phyloP scores from a whole-genome alignment of 192 early-diverging fungal species.

The Coemansia sp. region DNA sequence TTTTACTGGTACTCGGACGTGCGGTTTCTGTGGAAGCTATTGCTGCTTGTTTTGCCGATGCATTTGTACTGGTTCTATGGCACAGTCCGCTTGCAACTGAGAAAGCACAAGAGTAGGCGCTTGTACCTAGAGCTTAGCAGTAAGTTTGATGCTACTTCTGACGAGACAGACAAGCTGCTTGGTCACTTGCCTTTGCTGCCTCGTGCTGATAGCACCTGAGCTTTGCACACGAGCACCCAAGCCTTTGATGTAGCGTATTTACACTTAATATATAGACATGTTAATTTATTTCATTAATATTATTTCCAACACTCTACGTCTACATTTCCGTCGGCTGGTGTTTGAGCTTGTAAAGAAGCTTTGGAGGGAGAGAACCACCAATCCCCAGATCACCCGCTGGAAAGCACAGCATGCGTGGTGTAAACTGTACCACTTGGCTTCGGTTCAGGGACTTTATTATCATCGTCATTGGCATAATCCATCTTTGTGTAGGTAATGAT shows the following conservation, averaged over 20 bases:
- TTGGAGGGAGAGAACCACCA: no score
- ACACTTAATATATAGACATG: background rate
- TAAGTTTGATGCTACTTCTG: background rate
- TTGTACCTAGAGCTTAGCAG: background rate
- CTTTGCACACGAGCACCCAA: background rate
- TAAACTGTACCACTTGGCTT: no score
- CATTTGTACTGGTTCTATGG: slow-evolving; percentile 62
- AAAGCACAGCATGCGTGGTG: no score
- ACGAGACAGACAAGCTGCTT: slow-evolving; percentile 5
- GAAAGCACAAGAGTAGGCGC: background rate
- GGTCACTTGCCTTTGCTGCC: background rate
- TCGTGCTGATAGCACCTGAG: background rate
- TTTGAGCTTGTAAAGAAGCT: no score
- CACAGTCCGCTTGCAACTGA: slow-evolving; percentile 16
- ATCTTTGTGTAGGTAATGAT: background rate
- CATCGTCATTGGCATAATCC: background rate
- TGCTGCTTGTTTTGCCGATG: slow-evolving; percentile 54
- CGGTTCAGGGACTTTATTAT: no score
- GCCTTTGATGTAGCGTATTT: no score
- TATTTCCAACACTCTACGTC: no score
- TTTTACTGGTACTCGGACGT: slow-evolving; percentile 33
- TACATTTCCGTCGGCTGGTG: no score
- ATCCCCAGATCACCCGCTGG: no score
- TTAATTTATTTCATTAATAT: background rate
- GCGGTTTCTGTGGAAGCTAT: slow-evolving; percentile 30